Base-by-base conservation (phyloP, 2,329 filamentous ascomycete species). In the Pseudogymnoascus sp. region DNA sequence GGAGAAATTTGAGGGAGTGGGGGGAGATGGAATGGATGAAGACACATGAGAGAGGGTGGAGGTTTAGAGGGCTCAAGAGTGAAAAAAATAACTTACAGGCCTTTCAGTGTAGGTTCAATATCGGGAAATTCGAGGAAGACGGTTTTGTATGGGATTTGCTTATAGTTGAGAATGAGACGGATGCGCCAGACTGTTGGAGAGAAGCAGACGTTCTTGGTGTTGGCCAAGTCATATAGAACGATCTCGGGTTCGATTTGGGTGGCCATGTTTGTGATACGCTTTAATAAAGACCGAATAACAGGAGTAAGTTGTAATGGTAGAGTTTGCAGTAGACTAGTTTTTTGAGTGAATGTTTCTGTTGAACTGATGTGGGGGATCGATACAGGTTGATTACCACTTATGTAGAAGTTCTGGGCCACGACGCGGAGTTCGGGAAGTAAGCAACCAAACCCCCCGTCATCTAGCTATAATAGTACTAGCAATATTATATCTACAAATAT, bases 151-250 rank as follows among this genome's bases (percentile, higher is more conserved):
- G 76, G 70, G 28, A 79, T 73, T 1, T 69, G 58, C 67, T 78
- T 78, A 61, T 77, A 78, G 65, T 78, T 78, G 16, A 79, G 75
- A 70, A 78, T 73, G 18, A 79, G 68, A 62, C 77, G 76, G 65
- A 77, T 77, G 59, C 75, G 73, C 75, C 76, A 78, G 62, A 76
- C 75, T 38, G 67, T 67, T 3, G 76, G 76, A 41, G 76, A 78
- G 69, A 78, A 77, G 68, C 76, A 77, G 63, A 74, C 66, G 60
- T 72, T 70, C 66, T 77, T 75, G 63, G 68, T 75, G 66, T 72
- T 73, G 61, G 75, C 76, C 61, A 78, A 68, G 67, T 78, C 76
- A 63, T 77, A 78, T 21, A 78, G 61, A 63, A 77, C 64, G 61
- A 78, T 74, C 58, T 77, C 70, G 28, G 71, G 69, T 37, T 75